phyloP scores from a whole-genome alignment of 441 rosid species.

The Arabidopsis hybrid region DNA sequence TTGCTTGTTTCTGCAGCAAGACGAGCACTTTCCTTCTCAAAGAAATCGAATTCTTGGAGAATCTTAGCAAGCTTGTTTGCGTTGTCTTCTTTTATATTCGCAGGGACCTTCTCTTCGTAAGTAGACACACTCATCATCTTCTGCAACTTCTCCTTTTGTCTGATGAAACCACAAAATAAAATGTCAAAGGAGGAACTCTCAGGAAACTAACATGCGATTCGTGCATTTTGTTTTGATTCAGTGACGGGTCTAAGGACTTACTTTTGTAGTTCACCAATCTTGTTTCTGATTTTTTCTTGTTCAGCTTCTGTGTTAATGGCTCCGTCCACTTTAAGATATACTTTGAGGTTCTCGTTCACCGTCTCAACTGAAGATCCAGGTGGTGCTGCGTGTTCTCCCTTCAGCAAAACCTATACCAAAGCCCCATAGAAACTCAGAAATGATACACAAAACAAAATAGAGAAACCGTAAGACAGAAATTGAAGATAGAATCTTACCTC shows the following conservation, averaged over 20 bases:
- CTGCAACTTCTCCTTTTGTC: constrained; percentile 83
- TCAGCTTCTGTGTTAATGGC: constrained; percentile 68
- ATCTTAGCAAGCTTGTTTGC: constrained; percentile 64
- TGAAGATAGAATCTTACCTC: constrained; percentile 51
- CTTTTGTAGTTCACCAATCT: constrained; percentile 75
- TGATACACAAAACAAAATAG: neutral
- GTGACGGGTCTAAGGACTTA: constrained; percentile 41
- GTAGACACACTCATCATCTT: constrained; percentile 71
- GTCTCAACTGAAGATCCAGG: constrained; percentile 80
- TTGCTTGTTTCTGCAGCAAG: constrained; percentile 36
- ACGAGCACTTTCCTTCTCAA: constrained; percentile 59
- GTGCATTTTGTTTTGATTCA: neutral
- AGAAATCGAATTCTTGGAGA: constrained; percentile 69
- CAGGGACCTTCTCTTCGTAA: constrained; percentile 80
- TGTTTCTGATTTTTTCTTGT: constrained; percentile 69
- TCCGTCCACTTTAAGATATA: constrained; percentile 81
- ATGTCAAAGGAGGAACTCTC: neutral
- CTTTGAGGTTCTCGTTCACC: constrained; percentile 79
- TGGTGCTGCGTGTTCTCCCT: constrained; percentile 74
- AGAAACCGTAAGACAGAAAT: constrained; percentile 2
- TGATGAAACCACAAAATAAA: constrained; percentile 34
- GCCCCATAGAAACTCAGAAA: neutral
- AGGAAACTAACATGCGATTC: neutral
- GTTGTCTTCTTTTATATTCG: constrained; percentile 69
- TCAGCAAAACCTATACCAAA: constrained; percentile 65